Percentiles rank a stretch among this genome's conserved stretches.
phyloP scores from a whole-genome alignment of 2,329 filamentous ascomycete species.

The Nothomitra cinnamomea region DNA sequence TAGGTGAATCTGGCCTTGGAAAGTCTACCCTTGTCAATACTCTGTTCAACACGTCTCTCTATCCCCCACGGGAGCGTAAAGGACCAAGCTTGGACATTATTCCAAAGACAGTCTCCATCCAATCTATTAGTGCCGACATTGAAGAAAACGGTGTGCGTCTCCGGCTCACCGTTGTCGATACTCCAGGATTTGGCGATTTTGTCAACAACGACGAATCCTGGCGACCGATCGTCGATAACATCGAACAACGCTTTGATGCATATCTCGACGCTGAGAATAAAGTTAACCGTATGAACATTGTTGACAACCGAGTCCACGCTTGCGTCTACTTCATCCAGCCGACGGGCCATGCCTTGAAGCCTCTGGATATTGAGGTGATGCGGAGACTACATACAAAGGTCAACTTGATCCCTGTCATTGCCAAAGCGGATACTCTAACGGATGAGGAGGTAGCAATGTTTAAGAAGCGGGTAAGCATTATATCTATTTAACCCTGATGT shows the following conservation, averaged over 20 bases:
- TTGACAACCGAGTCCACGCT: slow-evolving; percentile 96
- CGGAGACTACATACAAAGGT: slow-evolving; percentile 98
- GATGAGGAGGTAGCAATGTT: slow-evolving; percentile 90
- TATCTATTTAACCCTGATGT: background rate
- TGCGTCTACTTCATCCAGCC: slow-evolving; percentile 99
- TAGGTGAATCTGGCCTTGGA: slow-evolving; percentile 96
- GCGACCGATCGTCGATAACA: slow-evolving; percentile 98
- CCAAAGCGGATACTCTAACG: slow-evolving; percentile 94
- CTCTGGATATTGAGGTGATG: slow-evolving; percentile 98
- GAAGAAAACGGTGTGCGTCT: slow-evolving; percentile 97
- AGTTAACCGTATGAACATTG: slow-evolving; percentile 99
- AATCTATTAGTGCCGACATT: slow-evolving; percentile 90
- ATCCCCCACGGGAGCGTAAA: slow-evolving; percentile 97
- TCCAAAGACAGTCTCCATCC: slow-evolving; percentile 91
- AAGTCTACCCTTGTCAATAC: slow-evolving; percentile 99
- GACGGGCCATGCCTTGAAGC: slow-evolving; percentile 95
- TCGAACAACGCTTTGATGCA: slow-evolving; percentile 95
- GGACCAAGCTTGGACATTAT: slow-evolving; percentile 94
- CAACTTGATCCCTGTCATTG: slow-evolving; percentile 97
- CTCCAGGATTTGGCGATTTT: slow-evolving; percentile 95
- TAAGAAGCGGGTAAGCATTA: slow-evolving; percentile 73
- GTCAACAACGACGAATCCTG: slow-evolving; percentile 99
- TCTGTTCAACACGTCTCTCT: slow-evolving; percentile 97
- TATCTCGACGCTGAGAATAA: slow-evolving; percentile 99
- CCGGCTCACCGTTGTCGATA: slow-evolving; percentile 91